Base-by-base conservation (phyloP, 2,329 filamentous ascomycete genomes). In the Colletotrichum sp. region DNA sequence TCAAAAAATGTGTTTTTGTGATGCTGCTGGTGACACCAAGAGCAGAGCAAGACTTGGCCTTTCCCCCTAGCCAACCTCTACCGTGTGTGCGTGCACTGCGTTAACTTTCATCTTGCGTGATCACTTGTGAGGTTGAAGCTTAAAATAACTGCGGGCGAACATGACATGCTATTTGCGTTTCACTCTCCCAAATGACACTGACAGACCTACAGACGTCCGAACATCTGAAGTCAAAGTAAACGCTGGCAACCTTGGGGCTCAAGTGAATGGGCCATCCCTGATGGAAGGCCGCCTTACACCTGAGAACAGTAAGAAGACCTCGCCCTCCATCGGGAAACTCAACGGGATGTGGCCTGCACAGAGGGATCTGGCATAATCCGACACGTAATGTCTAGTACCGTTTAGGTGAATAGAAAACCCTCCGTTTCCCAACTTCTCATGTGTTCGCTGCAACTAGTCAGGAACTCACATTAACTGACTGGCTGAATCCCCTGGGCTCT, bases 331-430 rank as follows among this genome's bases (percentile, higher is more conserved):
- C 26, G 21, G 28, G 21, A 52, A 7, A n/a, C 14, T 1, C 18
- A 6, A 61, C 24, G 16, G 68, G 72, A 36, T 68, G 39, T 28
- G 30, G 68, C 55, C 43, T 75, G 63, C 24, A 72, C 6, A 1
- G 26, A 18, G 9, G 6, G 28, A 24, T 39, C 30, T 52, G 68
- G 68, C 63, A 64, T 68, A 72, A 75, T 75, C 72, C 72, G 72
- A 75, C 72, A 72, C 63, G 72, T 43, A 72, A 68, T 32, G 48
- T 28, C 21, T 48, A 34, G 43, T 64, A 16, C 32, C 21, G 18
- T 30, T 48, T 74, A 36, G 13, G 24, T 26, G 24, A 57, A 39
- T 7, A 9, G 12, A 32, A 60, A 52, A 52, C 68, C 34, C 16
- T 65, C 32, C 59, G 43, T 30, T 30, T 48, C 24, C 36, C 32